Evolutionary conservation across 2,329 filamentous ascomycete species (phyloP), one percentile per base, ranked within the genome.

Genomic region (Myriangium duriaei): DNA sequence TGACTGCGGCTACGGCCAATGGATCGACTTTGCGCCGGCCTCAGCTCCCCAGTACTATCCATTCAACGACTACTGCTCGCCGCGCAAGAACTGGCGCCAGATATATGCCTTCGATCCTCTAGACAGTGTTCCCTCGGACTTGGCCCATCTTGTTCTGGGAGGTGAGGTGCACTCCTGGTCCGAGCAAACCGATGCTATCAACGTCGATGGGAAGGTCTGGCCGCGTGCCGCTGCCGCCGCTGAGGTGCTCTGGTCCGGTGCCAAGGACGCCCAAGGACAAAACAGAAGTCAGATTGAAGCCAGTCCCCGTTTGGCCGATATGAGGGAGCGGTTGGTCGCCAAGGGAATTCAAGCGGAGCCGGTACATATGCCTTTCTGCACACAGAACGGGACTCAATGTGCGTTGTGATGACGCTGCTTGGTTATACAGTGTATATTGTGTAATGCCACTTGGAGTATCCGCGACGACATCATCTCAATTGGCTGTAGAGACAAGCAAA

Each of bases 81-180:
- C 86, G 1, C 68, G 68, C 52, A 85, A 93, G 64, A 82, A 73
- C 61, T 94, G 86, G 86, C 72, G 76, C 5, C 65, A 83, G 17
- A 70, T 88, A 42, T 93, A 93, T 66, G 72, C 75, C 13, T 81
- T 88, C 57, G 79, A 93, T 53, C 85, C 85, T 0, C 63, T 76
- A 3, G 67, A 62, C 2, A 73, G 72, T 32, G 66, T 93, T 4
- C 71, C 78, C 0, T 60, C 59, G 7, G 67, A 76, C 16, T 58
- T 74, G 30, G 72, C 74, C 16, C 68, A 78, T 51, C 69, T 83
- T 10, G 78, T 93, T 2, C 57, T 91, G 6, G 86, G 86, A 31
- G 86, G 84, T 16, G 86, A 93, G 62, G 74, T 79, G 11, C 80
- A 82, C 40, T 72, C 85, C 41, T 94, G 84, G 84, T 72, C 71